These are phyloP conservation scores for Vanrija sp. DNA, from an alignment of 1,284 basidiomycete species.

Conservation along the genomic window DNA sequence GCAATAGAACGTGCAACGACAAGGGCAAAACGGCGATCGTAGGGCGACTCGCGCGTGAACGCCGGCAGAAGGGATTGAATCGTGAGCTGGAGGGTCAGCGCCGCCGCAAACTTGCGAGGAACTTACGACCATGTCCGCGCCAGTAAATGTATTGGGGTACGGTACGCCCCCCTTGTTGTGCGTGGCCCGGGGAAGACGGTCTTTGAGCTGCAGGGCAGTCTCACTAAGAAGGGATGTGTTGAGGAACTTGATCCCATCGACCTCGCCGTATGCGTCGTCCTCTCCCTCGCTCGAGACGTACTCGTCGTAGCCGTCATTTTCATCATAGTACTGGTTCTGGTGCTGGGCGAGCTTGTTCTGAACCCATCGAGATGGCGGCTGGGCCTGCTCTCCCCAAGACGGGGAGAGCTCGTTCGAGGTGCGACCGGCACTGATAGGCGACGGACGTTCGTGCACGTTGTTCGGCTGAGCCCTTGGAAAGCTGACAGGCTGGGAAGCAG, in stretches of 20 bases:
- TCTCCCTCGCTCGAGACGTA: slow-evolving; percentile 53
- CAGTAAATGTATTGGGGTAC: slow-evolving; percentile 82
- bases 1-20: slow-evolving; percentile 84
- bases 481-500: background rate
- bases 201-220: slow-evolving; percentile 78
- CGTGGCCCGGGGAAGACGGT: slow-evolving; percentile 75
- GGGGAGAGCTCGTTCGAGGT: slow-evolving; percentile 21
- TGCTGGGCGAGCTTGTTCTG: slow-evolving; percentile 47
- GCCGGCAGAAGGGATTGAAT: slow-evolving; percentile 72
- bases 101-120: background rate
- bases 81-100: slow-evolving; percentile 55
- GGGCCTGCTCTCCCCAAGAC: slow-evolving; percentile 34
- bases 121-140: slow-evolving; percentile 84
- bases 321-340: slow-evolving; percentile 42
- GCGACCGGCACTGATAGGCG: background rate
- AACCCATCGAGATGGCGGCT: slow-evolving; percentile 41
- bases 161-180: slow-evolving; percentile 89
- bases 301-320: slow-evolving; percentile 50
- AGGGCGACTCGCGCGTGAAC: slow-evolving; percentile 66
- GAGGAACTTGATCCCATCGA: slow-evolving; percentile 72
- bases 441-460: background rate
- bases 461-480: background rate
- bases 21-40: slow-evolving; percentile 74
- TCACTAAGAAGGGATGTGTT: slow-evolving; percentile 84
- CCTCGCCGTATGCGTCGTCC: slow-evolving; percentile 53